Conservation (phyloP, 2,329 filamentous ascomycete genomes). For the Sporothrix euskadiensis region DNA sequence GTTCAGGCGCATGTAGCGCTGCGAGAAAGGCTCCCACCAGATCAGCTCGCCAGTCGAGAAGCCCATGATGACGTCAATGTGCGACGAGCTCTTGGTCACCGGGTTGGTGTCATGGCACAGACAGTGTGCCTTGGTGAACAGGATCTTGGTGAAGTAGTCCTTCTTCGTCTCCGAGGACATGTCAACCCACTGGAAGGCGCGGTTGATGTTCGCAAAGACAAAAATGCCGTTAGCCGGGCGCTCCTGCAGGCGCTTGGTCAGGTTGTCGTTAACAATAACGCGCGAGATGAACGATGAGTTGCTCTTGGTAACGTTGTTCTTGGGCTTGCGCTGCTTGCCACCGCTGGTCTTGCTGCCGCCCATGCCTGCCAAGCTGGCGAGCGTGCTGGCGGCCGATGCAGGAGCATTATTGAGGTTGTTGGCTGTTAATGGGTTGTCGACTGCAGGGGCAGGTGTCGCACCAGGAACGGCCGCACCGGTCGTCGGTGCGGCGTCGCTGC, state of each 20-base stretch:
- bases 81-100: slow-evolving; percentile 72
- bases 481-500: slow-evolving; percentile 43
- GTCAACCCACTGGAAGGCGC: slow-evolving; percentile 95
- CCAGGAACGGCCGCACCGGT: slow-evolving; percentile 56
- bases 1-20: slow-evolving; percentile 92
- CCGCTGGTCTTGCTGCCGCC: slow-evolving; percentile 66
- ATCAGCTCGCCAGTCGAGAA: slow-evolving; percentile 97
- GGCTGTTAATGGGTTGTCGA: slow-evolving; percentile 38
- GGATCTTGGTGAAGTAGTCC: slow-evolving; percentile 90
- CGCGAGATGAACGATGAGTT: slow-evolving; percentile 98
- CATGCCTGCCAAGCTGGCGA: slow-evolving; percentile 74
- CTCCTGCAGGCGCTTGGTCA: slow-evolving; percentile 77
- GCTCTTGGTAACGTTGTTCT: slow-evolving; percentile 97
- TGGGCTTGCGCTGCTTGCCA: slow-evolving; percentile 83
- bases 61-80: slow-evolving; percentile 91
- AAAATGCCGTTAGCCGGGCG: slow-evolving; percentile 77
- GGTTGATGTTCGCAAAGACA: slow-evolving; percentile 92
- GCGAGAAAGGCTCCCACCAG: slow-evolving; percentile 96
- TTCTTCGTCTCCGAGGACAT: slow-evolving; percentile 73
- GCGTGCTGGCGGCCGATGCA: slow-evolving; percentile 59
- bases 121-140: slow-evolving; percentile 95
- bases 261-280: slow-evolving; percentile 83
- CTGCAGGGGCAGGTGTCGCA: background rate
- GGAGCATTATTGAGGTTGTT: slow-evolving; percentile 34
- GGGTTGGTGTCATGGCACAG: slow-evolving; percentile 91